A percentile compares a stretch with the other conserved stretches of the same genome.
Conservation (phyloP, 768 basidiomycete species). For the Boletales sp. region DNA sequence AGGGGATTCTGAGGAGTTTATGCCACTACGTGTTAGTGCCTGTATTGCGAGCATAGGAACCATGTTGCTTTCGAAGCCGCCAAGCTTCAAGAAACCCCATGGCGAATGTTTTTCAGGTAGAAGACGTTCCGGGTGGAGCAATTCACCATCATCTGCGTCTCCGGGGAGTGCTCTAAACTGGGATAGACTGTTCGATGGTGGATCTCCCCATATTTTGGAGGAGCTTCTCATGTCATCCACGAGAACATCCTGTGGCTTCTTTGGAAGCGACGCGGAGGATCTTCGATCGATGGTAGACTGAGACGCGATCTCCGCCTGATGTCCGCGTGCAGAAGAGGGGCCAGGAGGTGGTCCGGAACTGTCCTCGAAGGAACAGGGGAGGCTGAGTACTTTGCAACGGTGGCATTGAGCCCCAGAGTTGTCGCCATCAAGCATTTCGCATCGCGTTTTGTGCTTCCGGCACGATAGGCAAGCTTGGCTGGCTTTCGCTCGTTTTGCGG, state of each 20-base stretch:
- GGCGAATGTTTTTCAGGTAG: constrained; percentile 33
- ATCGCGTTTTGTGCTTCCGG: constrained; percentile 47
- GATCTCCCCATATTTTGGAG: constrained; percentile 19
- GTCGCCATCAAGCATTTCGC: constrained; percentile 45
- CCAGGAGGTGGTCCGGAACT: constrained; percentile 13
- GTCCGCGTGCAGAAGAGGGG: constrained; percentile 15
- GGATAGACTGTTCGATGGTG: constrained; percentile 10
- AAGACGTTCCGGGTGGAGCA: constrained; percentile 34
- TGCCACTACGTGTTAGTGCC: constrained; percentile 33
- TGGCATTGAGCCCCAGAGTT: constrained; percentile 40
- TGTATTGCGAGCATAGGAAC: constrained; percentile 46
- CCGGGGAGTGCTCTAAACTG: constrained; percentile 17
- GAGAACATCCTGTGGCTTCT: constrained; percentile 16
- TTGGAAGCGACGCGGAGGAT: constrained; percentile 19
- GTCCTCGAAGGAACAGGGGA: constrained; percentile 46
- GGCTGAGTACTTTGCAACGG: constrained; percentile 46
- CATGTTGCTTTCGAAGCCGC: constrained; percentile 40
- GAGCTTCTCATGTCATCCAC: constrained; percentile 22
- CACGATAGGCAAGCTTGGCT: constrained; percentile 45
- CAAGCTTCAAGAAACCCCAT: constrained; percentile 39
- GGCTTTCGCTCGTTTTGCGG: constrained; percentile 40
- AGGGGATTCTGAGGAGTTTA: constrained; percentile 19
- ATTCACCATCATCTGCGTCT: constrained; percentile 26
- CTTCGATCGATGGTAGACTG: constrained; percentile 22
- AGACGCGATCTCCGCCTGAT: constrained; percentile 17